Evolutionary conservation across 108 stramenopile genomes (phyloP), one percentile per base, ranked within the genome.

Genomic region (Tribonema minus): DNA sequence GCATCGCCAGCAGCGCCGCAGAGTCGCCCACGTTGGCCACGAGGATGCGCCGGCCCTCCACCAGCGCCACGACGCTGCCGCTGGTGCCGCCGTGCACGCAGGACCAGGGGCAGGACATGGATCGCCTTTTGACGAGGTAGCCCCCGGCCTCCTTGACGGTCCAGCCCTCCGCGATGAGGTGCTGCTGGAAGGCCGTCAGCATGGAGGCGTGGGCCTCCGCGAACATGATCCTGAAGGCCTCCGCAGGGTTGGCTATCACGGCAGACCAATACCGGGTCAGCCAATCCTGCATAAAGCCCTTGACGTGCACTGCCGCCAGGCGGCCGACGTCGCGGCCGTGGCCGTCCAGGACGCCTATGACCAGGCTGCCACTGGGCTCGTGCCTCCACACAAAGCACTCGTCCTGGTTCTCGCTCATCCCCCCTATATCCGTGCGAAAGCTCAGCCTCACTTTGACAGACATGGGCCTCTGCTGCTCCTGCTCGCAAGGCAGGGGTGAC

Each of bases 61-160:
- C 4, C 67, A 77, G 35, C 1, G 67, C 76, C 6, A 77, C 67
- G 36, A 77, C 40, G 9, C 64, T 61, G 65, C 65, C 67, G 38
- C 67, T 68, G 29, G 67, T 77, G 58, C 76, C 76, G 37, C 76
- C 76, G 59, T 77, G 76, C 67, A 77, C 67, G 38, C 76, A 77
- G 12, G 76, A 30, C 76, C 76, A 77, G 12, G 76, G 67, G 27
- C 58, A 54, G 6, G 76, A 46, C 29, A 68, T 31, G 76, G 40
- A 39, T n/a, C 76, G 67, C 37, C 76, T 37, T 46, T 77, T 77
- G 64, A 77, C 60, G 34, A 77, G 76, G 58, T 68, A 77, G 35
- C 76, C 67, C 39, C 75, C 75, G 27, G 64, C 62, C 31, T 76
- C 75, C 66, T 76, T 76, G 31, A 76, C 65, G 3, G 64, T 76